These are phyloP conservation scores for Favolaschia claudopus DNA, from an alignment of 768 basidiomycete species.

Conservation along the genomic window DNA sequence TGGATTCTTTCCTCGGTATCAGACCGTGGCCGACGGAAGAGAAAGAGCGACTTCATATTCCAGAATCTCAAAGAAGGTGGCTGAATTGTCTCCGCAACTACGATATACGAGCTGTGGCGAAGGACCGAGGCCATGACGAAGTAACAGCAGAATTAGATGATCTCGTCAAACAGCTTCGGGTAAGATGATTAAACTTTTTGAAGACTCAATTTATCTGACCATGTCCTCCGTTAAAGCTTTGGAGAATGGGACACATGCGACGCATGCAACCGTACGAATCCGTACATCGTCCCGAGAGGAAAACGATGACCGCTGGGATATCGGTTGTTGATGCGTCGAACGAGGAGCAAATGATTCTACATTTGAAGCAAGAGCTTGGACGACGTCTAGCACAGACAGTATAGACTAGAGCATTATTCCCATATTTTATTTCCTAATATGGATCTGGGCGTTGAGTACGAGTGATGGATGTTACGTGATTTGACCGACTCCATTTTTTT, in stretches of 20 bases:
- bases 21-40: slow-evolving; percentile 12
- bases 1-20: slow-evolving; percentile 15
- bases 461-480: too few relatives aligned
- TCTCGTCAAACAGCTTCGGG: slow-evolving; percentile 12
- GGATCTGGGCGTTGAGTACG: background rate
- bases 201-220: background rate
- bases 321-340: slow-evolving; percentile 11
- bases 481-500: too few relatives aligned
- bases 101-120: slow-evolving; percentile 14
- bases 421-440: background rate
- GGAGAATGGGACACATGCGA: slow-evolving; percentile 16
- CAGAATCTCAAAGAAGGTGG: slow-evolving; percentile 10
- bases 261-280: slow-evolving; percentile 19
- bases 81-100: slow-evolving; percentile 8
- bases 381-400: background rate
- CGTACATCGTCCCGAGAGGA: slow-evolving; percentile 8
- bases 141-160: slow-evolving; percentile 12
- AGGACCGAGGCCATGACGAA: slow-evolving; percentile 1
- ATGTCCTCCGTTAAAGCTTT: background rate
- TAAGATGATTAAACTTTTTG: background rate
- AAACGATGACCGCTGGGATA: slow-evolving; percentile 14
- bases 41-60: slow-evolving; percentile 8
- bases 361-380: slow-evolving; percentile 5
- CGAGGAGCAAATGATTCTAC: slow-evolving; percentile 4
- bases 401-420: background rate